Base-by-base conservation (phyloP, 306 rosid genomes). In the Betula pendula region DNA sequence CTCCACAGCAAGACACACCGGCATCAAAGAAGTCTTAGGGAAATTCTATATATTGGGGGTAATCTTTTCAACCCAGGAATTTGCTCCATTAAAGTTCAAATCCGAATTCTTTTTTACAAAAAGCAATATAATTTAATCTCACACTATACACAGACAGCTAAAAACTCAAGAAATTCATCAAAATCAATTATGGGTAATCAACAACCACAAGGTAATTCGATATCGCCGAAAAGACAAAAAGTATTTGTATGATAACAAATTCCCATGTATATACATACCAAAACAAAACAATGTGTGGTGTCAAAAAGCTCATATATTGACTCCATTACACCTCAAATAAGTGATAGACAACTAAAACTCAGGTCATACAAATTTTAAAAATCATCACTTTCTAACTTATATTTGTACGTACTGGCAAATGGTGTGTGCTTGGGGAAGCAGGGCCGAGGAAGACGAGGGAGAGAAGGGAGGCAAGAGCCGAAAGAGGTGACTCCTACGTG, bases 401-500 rank as follows among this genome's bases (percentile, higher is more conserved):
- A 7, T 38, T 29, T 16, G 48, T 44, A 87, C 96, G 84, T 65
- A 90, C 97, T 71, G 71, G 85, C 43, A 78, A 73, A 74, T 73
- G 87, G 70, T 73, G 79, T 85, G 86, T 78, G 84, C 80, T 81
- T 89, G 90, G 74, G 47, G 83, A 83, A 83, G 83, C 80, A 83
- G 53, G 45, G 66, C 35, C 71, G 81, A 77, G 81, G 85, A 80
- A 81, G 79, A 58, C 74, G 81, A 80, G 80, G 78, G 74, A 83
- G 81, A 43, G 88, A 74, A 82, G 77, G 76, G 77, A 84, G 87
- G 85, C 74, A 84, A 47, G 79, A 75, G n/a, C 87, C 81, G 78
- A 85, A 70, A 79, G 83, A 80, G 35, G 81, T 60, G 81, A 81
- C 77, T 80, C 82, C 83, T 86, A 89, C 79, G 85, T 86, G 89